These are phyloP conservation scores for Botrytis paeoniae DNA, from an alignment of 2,329 filamentous ascomycete species.

Conservation along the genomic window DNA sequence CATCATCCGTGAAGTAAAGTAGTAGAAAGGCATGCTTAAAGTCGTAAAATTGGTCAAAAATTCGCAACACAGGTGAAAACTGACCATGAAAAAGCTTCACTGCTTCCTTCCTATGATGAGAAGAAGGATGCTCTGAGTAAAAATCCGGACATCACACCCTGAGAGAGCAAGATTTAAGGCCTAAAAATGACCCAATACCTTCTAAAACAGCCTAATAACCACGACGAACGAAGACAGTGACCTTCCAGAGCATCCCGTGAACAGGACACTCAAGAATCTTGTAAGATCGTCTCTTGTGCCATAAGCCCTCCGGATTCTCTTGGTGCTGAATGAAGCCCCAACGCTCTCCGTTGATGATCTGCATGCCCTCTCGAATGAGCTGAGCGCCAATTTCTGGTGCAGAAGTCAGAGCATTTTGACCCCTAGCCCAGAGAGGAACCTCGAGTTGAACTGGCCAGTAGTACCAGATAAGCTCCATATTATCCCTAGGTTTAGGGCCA, in stretches of 20 bases:
- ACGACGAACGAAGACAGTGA: constrained; percentile 16
- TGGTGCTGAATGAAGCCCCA: constrained; percentile 3
- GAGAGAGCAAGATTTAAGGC: background rate
- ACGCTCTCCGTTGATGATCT: constrained; percentile 12
- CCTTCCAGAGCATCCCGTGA: constrained; percentile 8
- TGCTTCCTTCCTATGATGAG: background rate
- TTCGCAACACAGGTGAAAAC: background rate
- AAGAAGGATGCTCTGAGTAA: background rate
- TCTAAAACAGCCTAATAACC: constrained; percentile 3
- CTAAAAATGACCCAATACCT: background rate
- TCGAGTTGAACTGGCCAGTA: constrained; percentile 14
- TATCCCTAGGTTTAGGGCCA: background rate
- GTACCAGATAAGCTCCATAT: background rate
- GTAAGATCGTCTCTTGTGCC: constrained; percentile 13
- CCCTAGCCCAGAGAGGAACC: constrained; percentile 8
- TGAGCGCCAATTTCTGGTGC: background rate
- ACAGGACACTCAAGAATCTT: constrained; percentile 12
- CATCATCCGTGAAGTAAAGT: background rate
- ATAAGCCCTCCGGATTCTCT: background rate
- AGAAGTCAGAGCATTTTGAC: background rate
- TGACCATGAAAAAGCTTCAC: constrained; percentile 5
- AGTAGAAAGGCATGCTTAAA: background rate
- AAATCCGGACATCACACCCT: background rate
- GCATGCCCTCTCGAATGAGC: constrained; percentile 2
- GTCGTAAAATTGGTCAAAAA: background rate